Evolutionary conservation across 305 asterid genomes (phyloP), one percentile per base, ranked within the genome.

Genomic region (Fraxinus dipetala): DNA sequence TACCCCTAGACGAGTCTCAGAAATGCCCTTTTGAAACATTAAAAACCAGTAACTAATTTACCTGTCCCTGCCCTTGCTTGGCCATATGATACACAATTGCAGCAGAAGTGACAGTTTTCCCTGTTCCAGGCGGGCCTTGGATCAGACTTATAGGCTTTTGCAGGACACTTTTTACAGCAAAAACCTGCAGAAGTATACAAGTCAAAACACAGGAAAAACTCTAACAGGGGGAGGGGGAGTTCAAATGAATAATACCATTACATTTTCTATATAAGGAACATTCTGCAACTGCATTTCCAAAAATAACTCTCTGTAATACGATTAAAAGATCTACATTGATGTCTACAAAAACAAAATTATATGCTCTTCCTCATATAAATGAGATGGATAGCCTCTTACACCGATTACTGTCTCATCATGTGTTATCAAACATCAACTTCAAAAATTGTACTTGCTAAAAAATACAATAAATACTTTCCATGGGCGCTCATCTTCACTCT

Each of bases 1-100:
- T 16, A 72, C 13, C 48, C 26, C 26, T n/a, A 32, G 43, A 72
- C 5, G 13, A 32, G 16, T 32, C 30, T n/a, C 45, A 72, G 14
- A 70, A 72, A 72, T 34, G 51, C 28, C 51, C 51, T 32, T 31
- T 72, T 2, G 76, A 72, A 32, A 72, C 26, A 72, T 34, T 32
- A 72, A 72, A 70, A 70, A 72, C 26, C 26, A 38, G 56, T 34
- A 45, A 81, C 11, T 54, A 18, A 77, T n/a, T 78, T 83, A 93
- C 99, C 98, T 96, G 99, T 34, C 99, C 99, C 87, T 96, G 99
- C 84, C 98, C 98, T 87, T 96, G 99, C 85, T 96, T 96, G 82
- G 99, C 98, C 99, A 96, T 96, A 87, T 96, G 99, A 87, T 95
- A 96, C 76, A 96, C 98, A 85, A 96, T 96, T 79, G 99, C 98